These are phyloP conservation scores for Adansonia madagascariensis DNA, from an alignment of 441 rosid genomes.

Conservation along the genomic window DNA sequence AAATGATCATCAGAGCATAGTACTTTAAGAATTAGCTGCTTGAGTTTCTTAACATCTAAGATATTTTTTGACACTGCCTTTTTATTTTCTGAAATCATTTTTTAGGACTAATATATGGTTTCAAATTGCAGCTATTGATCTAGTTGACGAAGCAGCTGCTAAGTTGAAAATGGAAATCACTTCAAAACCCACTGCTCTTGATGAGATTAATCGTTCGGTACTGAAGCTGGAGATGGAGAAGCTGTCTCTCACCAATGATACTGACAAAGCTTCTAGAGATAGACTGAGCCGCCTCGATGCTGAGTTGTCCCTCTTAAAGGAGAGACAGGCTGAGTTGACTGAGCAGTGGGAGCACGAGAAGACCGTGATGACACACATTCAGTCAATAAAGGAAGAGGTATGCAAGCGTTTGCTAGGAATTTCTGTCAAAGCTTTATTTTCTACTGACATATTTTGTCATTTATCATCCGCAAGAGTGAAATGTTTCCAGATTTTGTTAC, in stretches of 20 bases:
- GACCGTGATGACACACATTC: conserved; percentile 85
- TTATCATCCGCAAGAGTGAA: background rate
- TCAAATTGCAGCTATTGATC: conserved; percentile 79
- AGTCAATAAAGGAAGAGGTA: conserved; percentile 95
- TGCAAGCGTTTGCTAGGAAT: background rate
- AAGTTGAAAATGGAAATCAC: conserved; percentile 97
- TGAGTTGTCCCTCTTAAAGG: conserved; percentile 66
- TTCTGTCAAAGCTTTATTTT: background rate
- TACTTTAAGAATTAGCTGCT: background rate
- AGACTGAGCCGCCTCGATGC: conserved; percentile 80
- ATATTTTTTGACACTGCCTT: too few species aligned
- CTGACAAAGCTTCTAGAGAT: conserved; percentile 85
- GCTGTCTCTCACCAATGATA: conserved; percentile 82
- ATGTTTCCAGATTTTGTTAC: too few species aligned
- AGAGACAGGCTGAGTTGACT: conserved; percentile 76
- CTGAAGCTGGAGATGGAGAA: conserved; percentile 97
- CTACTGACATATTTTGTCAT: background rate
- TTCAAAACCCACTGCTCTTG: conserved; percentile 95
- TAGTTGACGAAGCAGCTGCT: conserved; percentile 97
- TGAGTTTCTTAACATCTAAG: background rate
- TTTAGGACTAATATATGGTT: conserved; percentile 33
- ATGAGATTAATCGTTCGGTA: conserved; percentile 91
- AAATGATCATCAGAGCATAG: too few species aligned
- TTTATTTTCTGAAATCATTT: background rate
- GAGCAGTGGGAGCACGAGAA: conserved; percentile 99